Conservation (phyloP, 495 filamentous ascomycete genomes). For the Aspergillus kassunensis region DNA sequence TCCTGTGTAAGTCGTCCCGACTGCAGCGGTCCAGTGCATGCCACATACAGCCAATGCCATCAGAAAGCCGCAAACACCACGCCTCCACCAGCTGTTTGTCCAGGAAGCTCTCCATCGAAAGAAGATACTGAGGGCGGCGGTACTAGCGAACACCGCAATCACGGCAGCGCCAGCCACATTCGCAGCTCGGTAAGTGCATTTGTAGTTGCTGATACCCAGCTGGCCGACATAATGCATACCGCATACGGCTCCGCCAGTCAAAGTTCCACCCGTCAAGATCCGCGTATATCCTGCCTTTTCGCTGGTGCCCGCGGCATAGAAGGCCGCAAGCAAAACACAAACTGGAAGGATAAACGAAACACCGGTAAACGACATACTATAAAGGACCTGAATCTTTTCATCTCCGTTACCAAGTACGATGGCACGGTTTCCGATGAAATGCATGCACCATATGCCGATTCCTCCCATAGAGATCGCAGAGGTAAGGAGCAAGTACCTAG, state of each 20-base stretch:
- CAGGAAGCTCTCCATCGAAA: slow-evolving; percentile 73
- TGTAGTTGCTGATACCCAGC: slow-evolving; percentile 75
- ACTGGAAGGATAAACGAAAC: slow-evolving; percentile 81
- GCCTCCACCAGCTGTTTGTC: slow-evolving; percentile 75
- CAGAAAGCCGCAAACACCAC: slow-evolving; percentile 58
- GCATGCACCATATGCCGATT: slow-evolving; percentile 80
- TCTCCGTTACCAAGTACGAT: slow-evolving; percentile 63
- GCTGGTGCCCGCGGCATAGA: slow-evolving; percentile 58
- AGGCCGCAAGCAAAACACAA: slow-evolving; percentile 65
- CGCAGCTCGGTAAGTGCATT: slow-evolving; percentile 48
- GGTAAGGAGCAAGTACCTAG: slow-evolving; percentile 65
- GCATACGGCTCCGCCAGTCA: slow-evolving; percentile 70
- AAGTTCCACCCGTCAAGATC: slow-evolving; percentile 56
- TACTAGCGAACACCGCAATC: slow-evolving; percentile 68
- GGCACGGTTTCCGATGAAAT: slow-evolving; percentile 81
- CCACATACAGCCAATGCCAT: slow-evolving; percentile 73
- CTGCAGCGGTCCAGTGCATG: slow-evolving; percentile 83
- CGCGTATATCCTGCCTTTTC: slow-evolving; percentile 53
- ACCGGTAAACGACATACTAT: slow-evolving; percentile 67
- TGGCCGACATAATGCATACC: slow-evolving; percentile 93
- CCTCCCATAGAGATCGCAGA: slow-evolving; percentile 77
- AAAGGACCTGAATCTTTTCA: slow-evolving; percentile 62
- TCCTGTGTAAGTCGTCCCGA: slow-evolving; percentile 64
- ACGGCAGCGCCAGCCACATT: slow-evolving; percentile 66
- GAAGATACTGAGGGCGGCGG: slow-evolving; percentile 65